Percentiles rank a stretch among this genome's conserved stretches.
phyloP scores from a whole-genome alignment of 139 green algal species.

The Coccomyxa sp. region DNA sequence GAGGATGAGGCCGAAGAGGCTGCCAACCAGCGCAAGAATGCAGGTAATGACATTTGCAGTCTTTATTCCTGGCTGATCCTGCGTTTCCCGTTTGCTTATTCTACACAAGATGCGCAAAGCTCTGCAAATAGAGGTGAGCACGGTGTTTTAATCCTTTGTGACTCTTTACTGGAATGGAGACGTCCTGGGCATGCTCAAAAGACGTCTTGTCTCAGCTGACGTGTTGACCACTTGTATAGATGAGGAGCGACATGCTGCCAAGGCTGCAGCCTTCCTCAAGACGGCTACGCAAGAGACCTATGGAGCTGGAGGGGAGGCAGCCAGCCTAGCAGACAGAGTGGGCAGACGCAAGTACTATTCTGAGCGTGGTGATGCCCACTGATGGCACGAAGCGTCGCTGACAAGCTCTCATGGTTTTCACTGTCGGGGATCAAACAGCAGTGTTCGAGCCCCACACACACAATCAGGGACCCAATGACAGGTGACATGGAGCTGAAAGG shows the following conservation, averaged over 20 bases:
- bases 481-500: too few relatives aligned
- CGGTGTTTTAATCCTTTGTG: background rate
- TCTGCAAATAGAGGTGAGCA: background rate
- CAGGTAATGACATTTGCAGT: background rate
- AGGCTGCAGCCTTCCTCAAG: slow-evolving; percentile 12
- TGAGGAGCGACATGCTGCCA: background rate
- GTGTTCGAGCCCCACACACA: too few relatives aligned
- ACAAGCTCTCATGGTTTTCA: too few relatives aligned
- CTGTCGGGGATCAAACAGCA: too few relatives aligned
- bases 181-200: background rate
- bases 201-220: background rate
- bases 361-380: slow-evolving; percentile 12
- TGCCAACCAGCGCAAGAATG: background rate
- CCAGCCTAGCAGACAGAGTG: slow-evolving; percentile 15
- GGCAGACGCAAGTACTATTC: slow-evolving; percentile 21
- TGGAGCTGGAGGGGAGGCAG: slow-evolving; percentile 11
- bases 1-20: slow-evolving; percentile 30
- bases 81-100: background rate
- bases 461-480: too few relatives aligned
- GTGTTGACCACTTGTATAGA: background rate
- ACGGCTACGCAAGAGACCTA: slow-evolving; percentile 13
- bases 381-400: too few relatives aligned
- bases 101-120: background rate
- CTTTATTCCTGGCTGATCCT: background rate
- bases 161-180: background rate